A percentile compares a stretch with the other conserved stretches of the same genome.
These are phyloP conservation scores for Cladochytrium tenue DNA, from an alignment of 371 early-diverging fungal genomes.

Conservation along the genomic window DNA sequence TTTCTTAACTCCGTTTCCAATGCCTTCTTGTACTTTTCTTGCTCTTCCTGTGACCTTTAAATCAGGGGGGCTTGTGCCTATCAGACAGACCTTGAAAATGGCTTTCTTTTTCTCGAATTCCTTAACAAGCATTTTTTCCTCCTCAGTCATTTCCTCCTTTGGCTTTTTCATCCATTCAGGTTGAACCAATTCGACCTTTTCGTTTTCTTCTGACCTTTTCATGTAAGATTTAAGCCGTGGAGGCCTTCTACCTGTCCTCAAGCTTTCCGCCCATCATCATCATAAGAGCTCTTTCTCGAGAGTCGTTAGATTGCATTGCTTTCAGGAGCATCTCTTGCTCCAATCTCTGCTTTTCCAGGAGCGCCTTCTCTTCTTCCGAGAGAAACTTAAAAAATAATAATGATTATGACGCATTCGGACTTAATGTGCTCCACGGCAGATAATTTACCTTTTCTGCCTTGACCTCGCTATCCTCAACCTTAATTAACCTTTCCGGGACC, in stretches of 20 bases:
- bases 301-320: slow-evolving; percentile 44
- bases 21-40: slow-evolving; percentile 60
- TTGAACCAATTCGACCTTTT: slow-evolving; percentile 45
- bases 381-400: slow-evolving; percentile 35
- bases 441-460: slow-evolving; percentile 41
- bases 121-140: slow-evolving; percentile 54
- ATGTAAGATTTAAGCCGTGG: not conserved
- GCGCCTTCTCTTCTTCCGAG: slow-evolving; percentile 44
- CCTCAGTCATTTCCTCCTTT: slow-evolving; percentile 53
- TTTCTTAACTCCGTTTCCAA: slow-evolving; percentile 61
- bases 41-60: slow-evolving; percentile 44
- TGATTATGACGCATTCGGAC: too few species aligned
- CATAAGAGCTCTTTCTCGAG: slow-evolving; percentile 47
- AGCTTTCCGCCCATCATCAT: slow-evolving; percentile 61
- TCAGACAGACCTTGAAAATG: slow-evolving; percentile 36
- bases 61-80: not conserved
- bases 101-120: slow-evolving; percentile 62
- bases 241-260: slow-evolving; percentile 34
- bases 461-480: slow-evolving; percentile 49
- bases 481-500: slow-evolving; percentile 50
- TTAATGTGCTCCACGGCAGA: not conserved
- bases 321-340: slow-evolving; percentile 46
- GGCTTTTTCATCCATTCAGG: slow-evolving; percentile 64
- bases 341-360: slow-evolving; percentile 34
- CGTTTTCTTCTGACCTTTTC: slow-evolving; percentile 42